phyloP scores from a whole-genome alignment of 2,329 filamentous ascomycete species.

The Fusarium ambrosium region DNA sequence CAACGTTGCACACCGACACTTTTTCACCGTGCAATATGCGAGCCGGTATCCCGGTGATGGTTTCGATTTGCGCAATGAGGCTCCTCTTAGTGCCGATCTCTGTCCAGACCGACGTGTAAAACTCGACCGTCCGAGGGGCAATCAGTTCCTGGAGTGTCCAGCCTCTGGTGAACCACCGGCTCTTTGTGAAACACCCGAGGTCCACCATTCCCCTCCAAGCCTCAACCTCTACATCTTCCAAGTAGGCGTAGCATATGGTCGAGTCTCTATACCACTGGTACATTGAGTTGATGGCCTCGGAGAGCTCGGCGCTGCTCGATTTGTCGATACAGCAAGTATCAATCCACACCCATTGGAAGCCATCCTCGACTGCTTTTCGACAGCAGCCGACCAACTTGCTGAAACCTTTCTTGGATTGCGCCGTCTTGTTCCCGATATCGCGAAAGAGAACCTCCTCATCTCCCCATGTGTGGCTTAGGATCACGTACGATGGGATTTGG shows the following conservation, averaged over 20 bases:
- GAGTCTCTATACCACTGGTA: slow-evolving; percentile 18
- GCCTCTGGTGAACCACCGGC: background rate
- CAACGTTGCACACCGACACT: slow-evolving; percentile 5
- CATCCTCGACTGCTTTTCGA: background rate
- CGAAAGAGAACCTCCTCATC: background rate
- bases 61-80: background rate
- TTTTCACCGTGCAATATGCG: slow-evolving; percentile 2
- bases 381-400: background rate
- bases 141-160: slow-evolving; percentile 20
- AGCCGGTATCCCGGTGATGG: background rate
- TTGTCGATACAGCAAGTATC: no score
- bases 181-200: background rate
- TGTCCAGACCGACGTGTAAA: slow-evolving; percentile 12
- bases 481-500: background rate
- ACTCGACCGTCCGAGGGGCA: slow-evolving; percentile 19
- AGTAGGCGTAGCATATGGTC: slow-evolving; percentile 19
- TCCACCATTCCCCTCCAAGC: no score
- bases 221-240: slow-evolving; percentile 12
- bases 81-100: slow-evolving; percentile 16
- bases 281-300: no score
- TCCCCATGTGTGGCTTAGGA: background rate
- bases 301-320: no score
- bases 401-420: background rate
- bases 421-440: background rate
- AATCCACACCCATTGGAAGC: background rate